Evolutionary conservation across 345 rosid species (phyloP).

Genomic region (Schrenkiella parvula): DNA sequence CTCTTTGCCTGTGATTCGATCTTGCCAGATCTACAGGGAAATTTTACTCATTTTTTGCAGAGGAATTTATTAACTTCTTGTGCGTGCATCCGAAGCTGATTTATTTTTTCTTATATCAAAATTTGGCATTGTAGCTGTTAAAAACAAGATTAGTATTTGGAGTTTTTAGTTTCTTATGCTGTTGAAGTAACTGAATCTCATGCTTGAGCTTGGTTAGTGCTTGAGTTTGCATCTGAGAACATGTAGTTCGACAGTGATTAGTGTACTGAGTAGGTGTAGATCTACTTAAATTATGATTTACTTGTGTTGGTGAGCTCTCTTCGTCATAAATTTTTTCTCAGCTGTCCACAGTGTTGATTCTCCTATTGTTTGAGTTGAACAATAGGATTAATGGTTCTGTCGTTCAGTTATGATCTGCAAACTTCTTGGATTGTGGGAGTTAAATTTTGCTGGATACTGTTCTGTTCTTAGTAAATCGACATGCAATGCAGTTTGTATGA

Average conservation of each 20-base stretch:
- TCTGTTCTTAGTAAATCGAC: neutral
- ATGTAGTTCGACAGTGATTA: neutral
- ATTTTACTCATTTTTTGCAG: neutral
- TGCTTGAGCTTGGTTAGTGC: neutral
- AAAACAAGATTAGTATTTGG: neutral
- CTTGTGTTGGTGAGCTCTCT: neutral
- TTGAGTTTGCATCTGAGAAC: neutral
- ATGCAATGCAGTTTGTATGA: neutral
- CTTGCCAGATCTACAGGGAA: conserved; percentile 7
- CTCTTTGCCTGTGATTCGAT: conserved; percentile 2
- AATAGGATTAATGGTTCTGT: neutral
- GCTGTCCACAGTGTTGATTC: neutral
- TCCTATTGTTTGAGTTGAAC: neutral
- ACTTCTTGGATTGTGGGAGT: neutral
- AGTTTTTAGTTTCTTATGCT: neutral
- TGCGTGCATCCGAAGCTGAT: neutral
- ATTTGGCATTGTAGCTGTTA: neutral
- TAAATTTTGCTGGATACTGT: neutral
- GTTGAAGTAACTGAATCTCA: neutral
- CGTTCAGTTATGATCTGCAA: neutral
- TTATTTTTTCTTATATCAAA: neutral
- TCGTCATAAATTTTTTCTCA: neutral
- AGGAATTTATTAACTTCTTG: neutral
- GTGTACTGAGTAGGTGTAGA: neutral
- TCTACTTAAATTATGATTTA: neutral